Base-by-base conservation (phyloP, 2,329 filamentous ascomycete species). In the Epicoccum nigrum region DNA sequence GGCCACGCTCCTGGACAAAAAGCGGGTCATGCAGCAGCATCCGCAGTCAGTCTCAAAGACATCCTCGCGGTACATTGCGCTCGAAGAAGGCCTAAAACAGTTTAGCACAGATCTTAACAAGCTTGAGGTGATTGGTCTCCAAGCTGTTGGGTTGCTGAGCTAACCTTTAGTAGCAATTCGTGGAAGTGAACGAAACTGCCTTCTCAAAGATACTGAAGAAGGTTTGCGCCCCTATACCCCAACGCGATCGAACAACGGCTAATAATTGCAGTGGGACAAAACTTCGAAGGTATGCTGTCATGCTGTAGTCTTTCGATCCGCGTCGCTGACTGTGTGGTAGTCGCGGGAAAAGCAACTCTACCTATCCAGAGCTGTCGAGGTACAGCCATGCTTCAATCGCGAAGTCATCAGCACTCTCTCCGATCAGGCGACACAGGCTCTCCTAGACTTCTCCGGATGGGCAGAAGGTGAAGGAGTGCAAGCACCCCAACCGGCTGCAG, bases 131-230 rank as follows among this genome's bases (percentile, higher is more conserved):
- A 69, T 76, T 68, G 62, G 63, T 51, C 40, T 58, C 47, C 51
- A 32, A 48, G 39, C 30, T 31, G 31, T 34, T 38, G 38, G 47
- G 41, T 44, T 44, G 41, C 31, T 30, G 52, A 46, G 60, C 69
- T 71, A 67, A 72, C 63, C 55, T 45, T 46, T 56, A 50, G 48
- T 47, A 97, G 79, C 94, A 97, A 79, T 99, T 97, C 74, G 92
- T 99, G 59, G 93, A 97, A 74, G 90, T 97, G 70, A 99, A 99
- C 71, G 93, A 94, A 67, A 97, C 91, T 1, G 94, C 92, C 13
- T 97, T 97, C 73, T 97, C 93, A 21, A 99, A 99, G 75, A 99
- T 99, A 53, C 79, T 99, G 58, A 99, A 99, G 78, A 99, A 99
- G 83, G 84, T 86, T 68, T 54, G 78, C 32, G 19, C 19, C 6